Evolutionary conservation across 768 basidiomycete species (phyloP).

Genomic region (Leccinum pellstonianum): DNA sequence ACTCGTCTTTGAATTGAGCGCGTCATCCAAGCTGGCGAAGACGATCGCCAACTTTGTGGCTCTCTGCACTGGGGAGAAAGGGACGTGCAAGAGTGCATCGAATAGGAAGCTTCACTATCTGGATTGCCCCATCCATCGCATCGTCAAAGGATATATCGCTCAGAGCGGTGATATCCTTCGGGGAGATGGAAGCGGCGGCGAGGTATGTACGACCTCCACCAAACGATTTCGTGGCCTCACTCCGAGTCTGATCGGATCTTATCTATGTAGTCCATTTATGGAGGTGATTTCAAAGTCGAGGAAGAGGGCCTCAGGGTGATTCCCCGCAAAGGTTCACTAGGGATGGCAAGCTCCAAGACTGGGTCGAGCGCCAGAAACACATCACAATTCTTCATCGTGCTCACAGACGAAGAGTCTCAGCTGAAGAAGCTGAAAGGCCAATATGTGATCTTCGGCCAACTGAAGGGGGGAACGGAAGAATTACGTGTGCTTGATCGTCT

Average conservation of each 20-base stretch:
- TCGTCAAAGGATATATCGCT: slow-evolving; percentile 48
- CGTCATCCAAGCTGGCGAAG: slow-evolving; percentile 41
- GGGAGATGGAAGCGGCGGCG: slow-evolving; percentile 53
- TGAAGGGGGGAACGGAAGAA: slow-evolving; percentile 34
- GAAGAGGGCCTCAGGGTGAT: slow-evolving; percentile 47
- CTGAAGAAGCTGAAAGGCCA: slow-evolving; percentile 49
- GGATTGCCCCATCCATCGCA: slow-evolving; percentile 44
- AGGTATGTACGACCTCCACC: slow-evolving; percentile 35
- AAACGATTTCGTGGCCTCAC: not conserved
- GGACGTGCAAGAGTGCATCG: slow-evolving; percentile 44
- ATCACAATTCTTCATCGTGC: slow-evolving; percentile 51
- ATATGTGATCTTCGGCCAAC: slow-evolving; percentile 45
- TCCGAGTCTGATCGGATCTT: slow-evolving; percentile 7
- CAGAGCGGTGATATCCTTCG: slow-evolving; percentile 57
- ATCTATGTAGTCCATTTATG: slow-evolving; percentile 41
- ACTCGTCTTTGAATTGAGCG: slow-evolving; percentile 41
- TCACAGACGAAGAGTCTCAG: slow-evolving; percentile 40
- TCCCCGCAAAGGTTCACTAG: slow-evolving; percentile 43
- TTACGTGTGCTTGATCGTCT: slow-evolving; percentile 36
- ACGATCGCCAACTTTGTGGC: slow-evolving; percentile 48
- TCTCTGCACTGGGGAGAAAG: slow-evolving; percentile 46
- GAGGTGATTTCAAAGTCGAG: slow-evolving; percentile 50
- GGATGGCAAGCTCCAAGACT: slow-evolving; percentile 47
- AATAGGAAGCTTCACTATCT: slow-evolving; percentile 46
- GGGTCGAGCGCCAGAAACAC: slow-evolving; percentile 47